phyloP scores from a whole-genome alignment of 23 red algal species.

The Cyanidioschyzon merolae region DNA sequence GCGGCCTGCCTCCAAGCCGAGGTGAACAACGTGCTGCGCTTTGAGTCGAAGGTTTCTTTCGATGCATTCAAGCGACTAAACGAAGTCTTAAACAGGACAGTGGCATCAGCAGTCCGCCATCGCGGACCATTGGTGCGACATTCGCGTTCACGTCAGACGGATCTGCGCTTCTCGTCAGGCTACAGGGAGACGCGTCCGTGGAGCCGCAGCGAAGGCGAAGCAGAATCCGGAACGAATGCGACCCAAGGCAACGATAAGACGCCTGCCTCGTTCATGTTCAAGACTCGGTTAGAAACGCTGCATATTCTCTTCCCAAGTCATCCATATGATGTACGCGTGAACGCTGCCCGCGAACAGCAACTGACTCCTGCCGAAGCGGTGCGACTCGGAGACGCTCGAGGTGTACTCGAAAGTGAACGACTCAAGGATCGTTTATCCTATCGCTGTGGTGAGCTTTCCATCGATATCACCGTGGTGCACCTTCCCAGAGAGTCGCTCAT shows the following conservation, averaged over 20 bases:
- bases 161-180: background rate
- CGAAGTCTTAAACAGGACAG: slow-evolving; percentile 28
- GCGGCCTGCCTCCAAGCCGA: slow-evolving; percentile 21
- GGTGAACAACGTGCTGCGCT: slow-evolving; percentile 29
- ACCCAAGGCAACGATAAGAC: background rate
- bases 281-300: slow-evolving; percentile 38
- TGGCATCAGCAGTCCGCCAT: slow-evolving; percentile 23
- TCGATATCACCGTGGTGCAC: slow-evolving; percentile 57
- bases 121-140: slow-evolving; percentile 21
- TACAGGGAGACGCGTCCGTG: slow-evolving; percentile 13
- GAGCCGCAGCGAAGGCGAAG: background rate
- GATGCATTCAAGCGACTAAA: slow-evolving; percentile 37
- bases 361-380: slow-evolving; percentile 8
- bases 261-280: slow-evolving; percentile 18
- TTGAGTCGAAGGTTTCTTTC: slow-evolving; percentile 40
- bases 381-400: slow-evolving; percentile 12
- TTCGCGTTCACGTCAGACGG: slow-evolving; percentile 15
- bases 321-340: slow-evolving; percentile 43
- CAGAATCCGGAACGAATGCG: background rate
- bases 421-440: slow-evolving; percentile 67
- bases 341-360: slow-evolving; percentile 36
- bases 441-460: slow-evolving; percentile 40
- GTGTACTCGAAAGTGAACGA: slow-evolving; percentile 12
- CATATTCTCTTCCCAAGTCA: slow-evolving; percentile 45
- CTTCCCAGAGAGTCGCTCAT: background rate